These are phyloP conservation scores for Neckera pumila DNA, from an alignment of 225 moss, liverwort and hornwort genomes.

Conservation along the genomic window DNA sequence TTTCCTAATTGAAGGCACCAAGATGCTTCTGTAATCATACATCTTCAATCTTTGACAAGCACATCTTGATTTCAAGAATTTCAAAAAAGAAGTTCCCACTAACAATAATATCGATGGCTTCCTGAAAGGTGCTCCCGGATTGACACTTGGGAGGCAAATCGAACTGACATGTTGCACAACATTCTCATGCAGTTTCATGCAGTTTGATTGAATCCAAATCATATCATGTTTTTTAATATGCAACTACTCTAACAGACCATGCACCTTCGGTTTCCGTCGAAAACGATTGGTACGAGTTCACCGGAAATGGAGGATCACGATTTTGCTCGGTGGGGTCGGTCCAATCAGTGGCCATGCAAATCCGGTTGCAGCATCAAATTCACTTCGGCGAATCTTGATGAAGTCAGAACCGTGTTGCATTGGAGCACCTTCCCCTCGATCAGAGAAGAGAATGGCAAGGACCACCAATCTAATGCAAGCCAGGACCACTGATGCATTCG, in stretches of 20 bases:
- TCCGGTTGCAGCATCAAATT: background rate
- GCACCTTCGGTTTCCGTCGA: background rate
- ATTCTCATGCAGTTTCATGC: background rate
- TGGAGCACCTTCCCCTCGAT: background rate
- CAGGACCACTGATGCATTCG: background rate
- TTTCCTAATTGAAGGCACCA: background rate
- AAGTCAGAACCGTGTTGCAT: background rate
- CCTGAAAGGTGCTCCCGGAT: background rate
- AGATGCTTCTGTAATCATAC: background rate
- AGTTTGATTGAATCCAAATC: background rate
- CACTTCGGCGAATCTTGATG: background rate
- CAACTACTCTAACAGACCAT: background rate
- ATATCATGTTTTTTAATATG: background rate
- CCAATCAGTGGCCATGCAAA: background rate
- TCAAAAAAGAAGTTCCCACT: background rate
- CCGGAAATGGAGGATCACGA: background rate
- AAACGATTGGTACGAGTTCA: background rate
- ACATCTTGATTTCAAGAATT: background rate
- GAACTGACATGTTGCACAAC: background rate
- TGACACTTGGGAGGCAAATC: background rate
- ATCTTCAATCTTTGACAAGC: background rate
- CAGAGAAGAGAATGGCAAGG: background rate
- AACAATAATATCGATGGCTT: no score
- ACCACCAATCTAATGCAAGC: background rate
- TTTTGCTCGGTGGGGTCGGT: background rate